A percentile compares a stretch with the other conserved stretches of the same genome.
Conservation (phyloP, 805 yeast species). For the Suhomyces sp. region DNA sequence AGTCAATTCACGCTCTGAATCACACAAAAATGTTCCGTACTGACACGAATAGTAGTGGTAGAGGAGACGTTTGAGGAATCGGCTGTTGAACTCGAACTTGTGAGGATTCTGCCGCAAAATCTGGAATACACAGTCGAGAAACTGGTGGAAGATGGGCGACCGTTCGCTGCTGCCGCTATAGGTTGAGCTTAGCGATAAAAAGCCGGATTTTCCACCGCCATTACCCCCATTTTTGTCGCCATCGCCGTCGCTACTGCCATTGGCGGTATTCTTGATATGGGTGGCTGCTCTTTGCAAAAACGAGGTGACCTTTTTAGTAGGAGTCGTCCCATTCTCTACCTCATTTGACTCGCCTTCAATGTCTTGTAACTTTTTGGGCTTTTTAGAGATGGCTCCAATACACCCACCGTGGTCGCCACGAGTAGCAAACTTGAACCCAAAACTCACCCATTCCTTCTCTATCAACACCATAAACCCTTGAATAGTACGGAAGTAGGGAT, state of each 20-base stretch:
- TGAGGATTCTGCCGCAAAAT: slow-evolving; percentile 65
- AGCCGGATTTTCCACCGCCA: slow-evolving; percentile 19
- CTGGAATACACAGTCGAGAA: slow-evolving; percentile 86
- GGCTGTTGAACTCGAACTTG: slow-evolving; percentile 81
- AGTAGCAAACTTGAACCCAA: slow-evolving; percentile 87
- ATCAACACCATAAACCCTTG: slow-evolving; percentile 83
- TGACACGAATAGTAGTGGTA: slow-evolving; percentile 93
- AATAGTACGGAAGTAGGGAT: slow-evolving; percentile 83
- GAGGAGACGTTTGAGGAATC: slow-evolving; percentile 77
- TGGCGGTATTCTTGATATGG: slow-evolving; percentile 39
- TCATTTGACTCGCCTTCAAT: neutral
- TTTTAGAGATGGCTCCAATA: slow-evolving; percentile 35
- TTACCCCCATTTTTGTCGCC: slow-evolving; percentile 7
- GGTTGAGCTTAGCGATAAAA: slow-evolving; percentile 27
- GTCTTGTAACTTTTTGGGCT: slow-evolving; percentile 12
- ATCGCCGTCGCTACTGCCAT: slow-evolving; percentile 1
- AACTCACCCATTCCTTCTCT: slow-evolving; percentile 94
- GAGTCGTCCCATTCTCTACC: neutral
- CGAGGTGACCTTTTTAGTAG: slow-evolving; percentile 28
- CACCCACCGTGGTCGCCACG: slow-evolving; percentile 73
- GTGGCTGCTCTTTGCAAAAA: slow-evolving; percentile 41
- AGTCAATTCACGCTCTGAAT: slow-evolving; percentile 64
- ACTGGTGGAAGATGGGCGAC: slow-evolving; percentile 93
- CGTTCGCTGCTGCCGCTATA: slow-evolving; percentile 39
- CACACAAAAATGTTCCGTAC: slow-evolving; percentile 84